Base-by-base conservation (phyloP, 257 asterid genomes). In the Echites panduratus region DNA sequence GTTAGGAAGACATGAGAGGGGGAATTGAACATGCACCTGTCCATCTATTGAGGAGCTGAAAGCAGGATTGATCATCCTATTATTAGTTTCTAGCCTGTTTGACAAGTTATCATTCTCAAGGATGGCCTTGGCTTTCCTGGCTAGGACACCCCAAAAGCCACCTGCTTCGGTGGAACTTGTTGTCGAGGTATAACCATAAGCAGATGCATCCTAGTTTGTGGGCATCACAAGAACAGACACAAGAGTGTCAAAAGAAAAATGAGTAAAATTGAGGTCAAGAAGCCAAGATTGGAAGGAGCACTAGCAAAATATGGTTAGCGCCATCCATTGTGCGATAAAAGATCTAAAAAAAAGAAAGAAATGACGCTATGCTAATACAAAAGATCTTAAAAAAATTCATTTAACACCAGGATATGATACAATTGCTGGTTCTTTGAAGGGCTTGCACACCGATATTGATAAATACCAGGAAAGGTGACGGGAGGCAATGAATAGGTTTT, bases 141-240 rank as follows among this genome's bases (percentile, higher is more conserved):
- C 97, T 4, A 91, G 86, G 79, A 89, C 96, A 12, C 97, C 97
- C 99, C 97, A 91, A 57, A 94, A 89, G 62, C 93, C 87, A 27
- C 96, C 96, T 3, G 75, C 82, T 79, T 87, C 93, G 61, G 83
- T 89, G 35, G 95, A 82, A 64, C 85, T 84, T 70, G 71, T 87
- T 86, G 81, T 83, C 32, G 90, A 78, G 10, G 94, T 82, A 65
- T 85, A 84, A 63, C 88, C 96, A 79, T 87, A 84, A 53, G 87
- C 76, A 17, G 86, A 83, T 65, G 87, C 79, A 58, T 77, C 97
- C 91, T 85, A 22, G 49, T 64, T 64, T 38, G 4, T 17, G 69
- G 49, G 48, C 48, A 64, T 64, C 27, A 38, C 48, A 63, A 14
- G 67, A 61, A 29, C 68, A 63, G 47, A 63, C 8, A 10, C 69